phyloP scores from a whole-genome alignment of 129 eudicot genomes.

The Escallonia rubra region DNA sequence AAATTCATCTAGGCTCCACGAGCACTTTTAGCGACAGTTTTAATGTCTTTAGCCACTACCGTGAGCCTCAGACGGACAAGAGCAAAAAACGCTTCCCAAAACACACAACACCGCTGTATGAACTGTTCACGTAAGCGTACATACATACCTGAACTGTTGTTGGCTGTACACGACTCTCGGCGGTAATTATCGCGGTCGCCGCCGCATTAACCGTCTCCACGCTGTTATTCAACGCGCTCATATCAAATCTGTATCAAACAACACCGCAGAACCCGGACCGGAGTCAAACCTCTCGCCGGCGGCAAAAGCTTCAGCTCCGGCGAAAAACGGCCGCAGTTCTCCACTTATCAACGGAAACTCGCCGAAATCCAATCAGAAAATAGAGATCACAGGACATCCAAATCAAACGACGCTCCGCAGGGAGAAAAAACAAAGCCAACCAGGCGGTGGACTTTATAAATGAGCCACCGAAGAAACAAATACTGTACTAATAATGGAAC shows the following conservation, averaged over 20 bases:
- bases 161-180: constrained; percentile 89
- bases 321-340: background rate
- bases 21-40: too few species aligned
- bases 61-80: too few species aligned
- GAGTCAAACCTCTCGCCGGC: background rate
- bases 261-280: background rate
- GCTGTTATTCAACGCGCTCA: constrained; percentile 52
- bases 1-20: too few species aligned
- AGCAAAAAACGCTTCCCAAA: too few species aligned
- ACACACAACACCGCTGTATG: too few species aligned
- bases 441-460: background rate
- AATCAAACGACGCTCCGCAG: background rate
- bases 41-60: too few species aligned
- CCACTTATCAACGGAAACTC: background rate
- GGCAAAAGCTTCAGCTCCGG: constrained; percentile 5
- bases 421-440: constrained; percentile 14
- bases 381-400: constrained; percentile 11
- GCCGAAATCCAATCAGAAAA: constrained; percentile 15
- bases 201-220: constrained; percentile 98
- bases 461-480: background rate
- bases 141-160: constrained; percentile 58
- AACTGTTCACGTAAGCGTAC: background rate
- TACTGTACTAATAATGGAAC: too few species aligned
- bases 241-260: constrained; percentile 17
- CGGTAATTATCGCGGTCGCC: constrained; percentile 84